phyloP scores from a whole-genome alignment of 257 asterid genomes.

The Knoxia roxburghii region DNA sequence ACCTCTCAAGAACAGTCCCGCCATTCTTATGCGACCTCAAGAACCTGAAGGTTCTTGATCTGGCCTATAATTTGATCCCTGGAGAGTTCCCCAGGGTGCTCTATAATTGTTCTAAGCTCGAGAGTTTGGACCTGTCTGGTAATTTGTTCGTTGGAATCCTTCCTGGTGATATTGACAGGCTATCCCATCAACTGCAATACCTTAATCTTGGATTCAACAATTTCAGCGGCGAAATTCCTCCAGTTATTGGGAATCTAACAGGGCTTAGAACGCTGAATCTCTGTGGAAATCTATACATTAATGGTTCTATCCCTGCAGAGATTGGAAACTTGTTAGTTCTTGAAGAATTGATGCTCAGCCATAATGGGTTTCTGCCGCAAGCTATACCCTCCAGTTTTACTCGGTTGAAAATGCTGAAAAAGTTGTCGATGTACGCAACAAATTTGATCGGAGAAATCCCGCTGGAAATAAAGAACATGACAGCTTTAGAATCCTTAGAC shows the following conservation, averaged over 20 bases:
- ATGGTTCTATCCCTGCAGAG: slow-evolving; percentile 54
- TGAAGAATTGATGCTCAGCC: slow-evolving; percentile 35
- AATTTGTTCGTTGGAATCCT: slow-evolving; percentile 47
- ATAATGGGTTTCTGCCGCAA: slow-evolving; percentile 48
- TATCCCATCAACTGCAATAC: slow-evolving; percentile 36
- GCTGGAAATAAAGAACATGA: slow-evolving; percentile 39
- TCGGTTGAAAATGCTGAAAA: slow-evolving; percentile 44
- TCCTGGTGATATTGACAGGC: slow-evolving; percentile 46
- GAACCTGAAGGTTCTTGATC: slow-evolving; percentile 21
- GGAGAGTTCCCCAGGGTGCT: slow-evolving; percentile 22
- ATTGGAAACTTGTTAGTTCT: slow-evolving; percentile 53
- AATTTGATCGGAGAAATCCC: slow-evolving; percentile 70
- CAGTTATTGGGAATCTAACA: slow-evolving; percentile 43
- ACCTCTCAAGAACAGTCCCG: slow-evolving; percentile 20
- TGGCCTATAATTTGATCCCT: slow-evolving; percentile 13
- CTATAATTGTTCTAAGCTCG: slow-evolving; percentile 25
- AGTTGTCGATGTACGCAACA: slow-evolving; percentile 38
- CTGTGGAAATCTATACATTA: slow-evolving; percentile 24
- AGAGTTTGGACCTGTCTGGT: slow-evolving; percentile 48
- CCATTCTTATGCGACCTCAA: slow-evolving; percentile 24
- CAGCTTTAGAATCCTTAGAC: slow-evolving; percentile 51
- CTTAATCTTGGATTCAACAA: slow-evolving; percentile 44
- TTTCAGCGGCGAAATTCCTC: slow-evolving; percentile 61
- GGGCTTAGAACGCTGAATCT: slow-evolving; percentile 39
- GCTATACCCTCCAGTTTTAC: slow-evolving; percentile 52